phyloP scores from a whole-genome alignment of 306 rosid genomes.

The Sphenostylis stenocarpa region DNA sequence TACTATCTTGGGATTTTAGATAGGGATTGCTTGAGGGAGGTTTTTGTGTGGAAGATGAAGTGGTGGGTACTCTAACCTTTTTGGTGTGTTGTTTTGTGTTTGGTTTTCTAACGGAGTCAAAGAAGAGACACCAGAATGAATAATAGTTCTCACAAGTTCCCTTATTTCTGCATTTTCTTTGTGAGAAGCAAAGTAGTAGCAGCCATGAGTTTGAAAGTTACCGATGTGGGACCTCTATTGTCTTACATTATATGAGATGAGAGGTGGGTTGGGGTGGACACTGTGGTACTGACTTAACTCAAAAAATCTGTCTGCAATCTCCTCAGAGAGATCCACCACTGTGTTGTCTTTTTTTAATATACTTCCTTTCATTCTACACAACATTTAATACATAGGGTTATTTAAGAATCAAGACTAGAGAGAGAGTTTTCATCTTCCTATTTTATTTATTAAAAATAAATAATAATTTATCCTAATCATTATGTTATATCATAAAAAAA shows the following conservation, averaged over 20 bases:
- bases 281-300: slow-evolving; percentile 47
- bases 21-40: slow-evolving; percentile 37
- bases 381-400: not conserved
- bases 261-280: slow-evolving; percentile 37
- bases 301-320: slow-evolving; percentile 72
- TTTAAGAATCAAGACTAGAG: too few species aligned
- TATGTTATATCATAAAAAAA: too few species aligned
- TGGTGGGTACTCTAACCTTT: slow-evolving; percentile 59
- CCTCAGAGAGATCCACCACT: slow-evolving; percentile 47
- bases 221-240: slow-evolving; percentile 50
- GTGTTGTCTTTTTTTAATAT: slow-evolving; percentile 30
- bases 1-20: slow-evolving; percentile 13
- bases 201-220: slow-evolving; percentile 40
- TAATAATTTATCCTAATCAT: too few species aligned
- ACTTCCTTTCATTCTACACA: slow-evolving; percentile 19
- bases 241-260: slow-evolving; percentile 35
- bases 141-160: slow-evolving; percentile 17
- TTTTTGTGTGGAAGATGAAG: slow-evolving; percentile 54
- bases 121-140: slow-evolving; percentile 33
- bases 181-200: slow-evolving; percentile 25
- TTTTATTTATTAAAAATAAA: too few species aligned
- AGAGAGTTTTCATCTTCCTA: too few species aligned
- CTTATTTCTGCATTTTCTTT: slow-evolving; percentile 32
- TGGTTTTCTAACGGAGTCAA: slow-evolving; percentile 47
- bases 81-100: slow-evolving; percentile 34